Conservation (phyloP, 2,329 filamentous ascomycete genomes). For the Beauveria sp. region DNA sequence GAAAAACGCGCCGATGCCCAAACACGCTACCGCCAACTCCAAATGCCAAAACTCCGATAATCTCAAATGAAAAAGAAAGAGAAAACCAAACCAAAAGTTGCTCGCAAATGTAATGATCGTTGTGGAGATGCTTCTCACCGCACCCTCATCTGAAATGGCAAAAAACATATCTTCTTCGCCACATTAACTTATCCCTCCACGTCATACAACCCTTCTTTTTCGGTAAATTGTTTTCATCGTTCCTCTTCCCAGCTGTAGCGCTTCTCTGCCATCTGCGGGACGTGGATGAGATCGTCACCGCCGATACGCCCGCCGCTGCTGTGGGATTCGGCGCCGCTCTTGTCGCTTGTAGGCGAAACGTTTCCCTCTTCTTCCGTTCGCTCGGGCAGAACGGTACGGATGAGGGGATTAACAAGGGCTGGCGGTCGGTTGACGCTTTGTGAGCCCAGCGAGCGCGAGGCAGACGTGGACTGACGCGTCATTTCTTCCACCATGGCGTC, state of each 20-base stretch:
- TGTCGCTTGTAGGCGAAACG: not conserved
- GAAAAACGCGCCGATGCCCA: not conserved
- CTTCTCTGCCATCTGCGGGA: slow-evolving; percentile 41
- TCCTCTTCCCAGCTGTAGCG: slow-evolving; percentile 46
- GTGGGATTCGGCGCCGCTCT: slow-evolving; percentile 12
- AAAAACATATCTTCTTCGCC: not conserved
- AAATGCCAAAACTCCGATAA: not conserved
- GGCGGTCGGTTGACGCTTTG: not conserved
- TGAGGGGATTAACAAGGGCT: not conserved
- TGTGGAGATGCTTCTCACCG: not conserved
- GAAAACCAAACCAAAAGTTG: not conserved
- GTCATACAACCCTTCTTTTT: not conserved
- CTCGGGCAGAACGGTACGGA: not conserved
- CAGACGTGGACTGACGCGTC: slow-evolving; percentile 17
- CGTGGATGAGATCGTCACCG: slow-evolving; percentile 39
- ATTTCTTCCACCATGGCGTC: slow-evolving; percentile 28
- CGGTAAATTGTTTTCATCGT: slow-evolving; percentile 9
- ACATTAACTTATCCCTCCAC: not conserved
- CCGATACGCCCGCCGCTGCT: slow-evolving; percentile 36
- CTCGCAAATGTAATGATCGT: slow-evolving; percentile 3
- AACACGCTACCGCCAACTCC: slow-evolving; percentile 5
- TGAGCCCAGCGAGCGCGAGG: not conserved
- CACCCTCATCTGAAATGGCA: slow-evolving; percentile 1
- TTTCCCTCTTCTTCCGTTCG: not conserved
- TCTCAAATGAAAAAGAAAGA: not conserved